Conservation (phyloP, 163 green algal species). For the Prototheca wickerhamii region DNA sequence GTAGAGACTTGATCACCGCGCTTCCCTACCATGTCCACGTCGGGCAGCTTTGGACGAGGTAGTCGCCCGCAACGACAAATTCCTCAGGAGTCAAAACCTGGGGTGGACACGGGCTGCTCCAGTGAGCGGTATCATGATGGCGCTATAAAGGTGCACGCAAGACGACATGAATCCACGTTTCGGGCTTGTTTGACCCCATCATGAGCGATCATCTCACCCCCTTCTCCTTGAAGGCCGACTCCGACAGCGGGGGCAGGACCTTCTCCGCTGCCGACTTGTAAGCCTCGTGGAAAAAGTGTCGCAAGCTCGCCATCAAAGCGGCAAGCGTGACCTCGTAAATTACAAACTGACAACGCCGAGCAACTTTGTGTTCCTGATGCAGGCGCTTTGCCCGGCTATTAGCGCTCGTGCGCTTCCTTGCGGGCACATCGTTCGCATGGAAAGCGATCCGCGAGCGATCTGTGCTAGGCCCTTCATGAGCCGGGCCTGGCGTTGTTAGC, state of each 20-base stretch:
- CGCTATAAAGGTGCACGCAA: no score
- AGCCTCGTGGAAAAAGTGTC: conserved; percentile 6
- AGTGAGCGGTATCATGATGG: no score
- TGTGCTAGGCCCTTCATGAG: no score
- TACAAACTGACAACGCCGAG: no score
- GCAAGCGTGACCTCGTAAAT: no score
- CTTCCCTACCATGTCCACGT: conserved; percentile 72
- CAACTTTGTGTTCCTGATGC: no score
- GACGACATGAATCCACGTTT: neutral
- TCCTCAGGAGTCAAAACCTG: conserved; percentile 80
- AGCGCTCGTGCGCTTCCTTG: no score
- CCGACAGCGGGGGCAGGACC: conserved; percentile 40
- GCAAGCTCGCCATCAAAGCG: conserved; percentile 7
- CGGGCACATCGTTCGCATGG: no score
- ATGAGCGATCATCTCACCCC: conserved; percentile 38
- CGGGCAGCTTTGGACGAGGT: conserved; percentile 69
- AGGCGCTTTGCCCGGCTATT: no score
- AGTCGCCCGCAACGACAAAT: conserved; percentile 75
- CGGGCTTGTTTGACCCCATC: neutral
- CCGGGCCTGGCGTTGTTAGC: no score
- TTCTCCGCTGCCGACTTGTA: conserved; percentile 63
- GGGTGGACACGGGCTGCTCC: neutral
- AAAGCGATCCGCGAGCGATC: no score
- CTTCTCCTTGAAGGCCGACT: conserved; percentile 65
- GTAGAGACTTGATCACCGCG: no score